Evolutionary conservation across 2,329 filamentous ascomycete genomes (phyloP).

Genomic region (Colletotrichum acutatum): DNA sequence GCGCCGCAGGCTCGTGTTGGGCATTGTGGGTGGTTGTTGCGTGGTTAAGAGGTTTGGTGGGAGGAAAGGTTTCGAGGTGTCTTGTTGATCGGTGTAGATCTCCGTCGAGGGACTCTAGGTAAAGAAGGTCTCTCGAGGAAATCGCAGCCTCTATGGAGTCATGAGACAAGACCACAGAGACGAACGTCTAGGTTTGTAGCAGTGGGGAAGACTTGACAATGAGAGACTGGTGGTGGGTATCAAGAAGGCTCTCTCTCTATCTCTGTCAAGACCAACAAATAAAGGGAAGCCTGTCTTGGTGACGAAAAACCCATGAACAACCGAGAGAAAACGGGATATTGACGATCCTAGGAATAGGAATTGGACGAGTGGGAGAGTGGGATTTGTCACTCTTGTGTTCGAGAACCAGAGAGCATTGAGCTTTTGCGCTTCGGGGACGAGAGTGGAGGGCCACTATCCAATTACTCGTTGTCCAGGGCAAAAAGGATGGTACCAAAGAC

Average conservation of each 20-base stretch:
- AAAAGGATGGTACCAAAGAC: constrained; percentile 12
- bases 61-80: background rate
- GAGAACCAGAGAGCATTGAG: background rate
- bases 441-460: constrained; percentile 3
- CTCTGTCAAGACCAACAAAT: background rate
- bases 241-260: background rate
- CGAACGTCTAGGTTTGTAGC: background rate
- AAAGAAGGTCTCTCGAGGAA: background rate
- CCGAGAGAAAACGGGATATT: constrained; percentile 11
- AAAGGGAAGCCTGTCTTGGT: background rate
- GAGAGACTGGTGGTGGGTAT: constrained; percentile 24
- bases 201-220: background rate
- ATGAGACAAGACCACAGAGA: background rate
- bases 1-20: constrained; percentile 68
- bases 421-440: background rate
- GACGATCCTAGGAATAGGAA: constrained; percentile 28
- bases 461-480: background rate
- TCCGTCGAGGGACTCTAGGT: constrained; percentile 13
- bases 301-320: background rate
- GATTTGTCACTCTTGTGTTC: constrained; percentile 25
- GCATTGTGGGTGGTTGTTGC: constrained; percentile 53
- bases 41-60: background rate
- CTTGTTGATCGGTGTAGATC: background rate
- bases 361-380: constrained; percentile 30
- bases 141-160: background rate